A percentile compares a stretch with the other conserved stretches of the same genome.
Conservation (phyloP, 1,284 basidiomycete species). For the Somion occarium region DNA sequence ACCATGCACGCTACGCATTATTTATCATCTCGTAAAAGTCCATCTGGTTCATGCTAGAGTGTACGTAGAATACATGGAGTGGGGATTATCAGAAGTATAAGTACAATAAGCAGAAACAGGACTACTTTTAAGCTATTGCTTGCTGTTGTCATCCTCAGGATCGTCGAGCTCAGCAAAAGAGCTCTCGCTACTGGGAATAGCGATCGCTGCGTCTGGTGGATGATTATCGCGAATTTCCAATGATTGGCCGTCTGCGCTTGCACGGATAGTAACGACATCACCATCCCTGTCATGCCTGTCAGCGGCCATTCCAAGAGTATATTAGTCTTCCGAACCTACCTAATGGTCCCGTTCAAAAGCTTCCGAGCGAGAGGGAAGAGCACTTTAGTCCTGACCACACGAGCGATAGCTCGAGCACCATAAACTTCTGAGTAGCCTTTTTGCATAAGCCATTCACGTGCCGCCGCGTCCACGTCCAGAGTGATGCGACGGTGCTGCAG, state of each 20-base stretch:
- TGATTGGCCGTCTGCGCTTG: conserved; percentile 37
- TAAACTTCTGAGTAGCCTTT: conserved; percentile 85
- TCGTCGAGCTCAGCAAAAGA: conserved; percentile 4
- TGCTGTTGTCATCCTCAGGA: not conserved
- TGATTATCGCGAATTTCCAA: conserved; percentile 59
- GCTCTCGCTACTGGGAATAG: not conserved
- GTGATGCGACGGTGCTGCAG: conserved; percentile 64
- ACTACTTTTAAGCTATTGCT: no score
- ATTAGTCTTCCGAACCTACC: conserved; percentile 37
- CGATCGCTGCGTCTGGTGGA: conserved; percentile 35
- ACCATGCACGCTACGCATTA: no score
- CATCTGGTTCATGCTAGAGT: no score
- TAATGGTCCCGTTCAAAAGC: conserved; percentile 68
- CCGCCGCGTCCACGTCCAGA: conserved; percentile 64
- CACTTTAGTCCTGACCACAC: conserved; percentile 76
- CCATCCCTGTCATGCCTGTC: conserved; percentile 42
- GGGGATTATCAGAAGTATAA: not conserved
- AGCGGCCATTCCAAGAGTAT: not conserved
- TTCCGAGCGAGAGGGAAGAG: conserved; percentile 77
- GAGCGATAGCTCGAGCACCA: conserved; percentile 80
- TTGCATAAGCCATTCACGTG: conserved; percentile 70
- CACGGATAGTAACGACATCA: conserved; percentile 55
- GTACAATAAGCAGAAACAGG: no score
- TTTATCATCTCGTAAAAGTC: no score
- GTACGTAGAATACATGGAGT: not conserved